phyloP scores from a whole-genome alignment of 2,329 filamentous ascomycete genomes.

The Colletotrichum somersetense region DNA sequence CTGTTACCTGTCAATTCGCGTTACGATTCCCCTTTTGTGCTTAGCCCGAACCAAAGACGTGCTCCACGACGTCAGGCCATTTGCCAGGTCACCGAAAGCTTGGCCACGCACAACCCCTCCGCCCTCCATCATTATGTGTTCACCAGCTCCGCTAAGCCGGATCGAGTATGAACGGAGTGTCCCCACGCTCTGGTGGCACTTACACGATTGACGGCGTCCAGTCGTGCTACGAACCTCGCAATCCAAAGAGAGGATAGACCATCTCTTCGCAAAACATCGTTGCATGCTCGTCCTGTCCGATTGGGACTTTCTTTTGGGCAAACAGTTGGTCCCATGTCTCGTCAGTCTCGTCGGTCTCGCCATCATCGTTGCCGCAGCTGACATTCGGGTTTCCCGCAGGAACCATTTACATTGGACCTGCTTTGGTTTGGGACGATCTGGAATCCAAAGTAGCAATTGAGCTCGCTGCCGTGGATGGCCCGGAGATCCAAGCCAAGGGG shows the following conservation, averaged over 20 bases:
- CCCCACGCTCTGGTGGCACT: background rate
- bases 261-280: background rate
- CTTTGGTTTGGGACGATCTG: background rate
- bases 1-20: constrained; percentile 9
- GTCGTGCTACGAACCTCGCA: background rate
- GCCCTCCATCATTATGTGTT: background rate
- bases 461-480: background rate
- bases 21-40: constrained; percentile 10
- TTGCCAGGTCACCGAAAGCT: background rate
- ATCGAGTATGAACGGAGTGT: background rate
- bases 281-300: background rate
- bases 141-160: background rate
- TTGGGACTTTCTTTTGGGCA: constrained; percentile 1
- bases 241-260: constrained; percentile 7
- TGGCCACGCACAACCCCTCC: background rate
- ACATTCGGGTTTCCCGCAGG: background rate
- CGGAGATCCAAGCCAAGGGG: background rate
- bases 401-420: background rate
- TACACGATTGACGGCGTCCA: background rate
- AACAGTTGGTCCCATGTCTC: constrained; percentile 18
- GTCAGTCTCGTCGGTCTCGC: background rate
- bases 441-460: background rate
- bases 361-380: background rate
- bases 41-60: constrained; percentile 15
- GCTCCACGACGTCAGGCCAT: constrained; percentile 4